Evolutionary conservation across 441 rosid genomes (phyloP).

Genomic region (Erodium texanum): DNA sequence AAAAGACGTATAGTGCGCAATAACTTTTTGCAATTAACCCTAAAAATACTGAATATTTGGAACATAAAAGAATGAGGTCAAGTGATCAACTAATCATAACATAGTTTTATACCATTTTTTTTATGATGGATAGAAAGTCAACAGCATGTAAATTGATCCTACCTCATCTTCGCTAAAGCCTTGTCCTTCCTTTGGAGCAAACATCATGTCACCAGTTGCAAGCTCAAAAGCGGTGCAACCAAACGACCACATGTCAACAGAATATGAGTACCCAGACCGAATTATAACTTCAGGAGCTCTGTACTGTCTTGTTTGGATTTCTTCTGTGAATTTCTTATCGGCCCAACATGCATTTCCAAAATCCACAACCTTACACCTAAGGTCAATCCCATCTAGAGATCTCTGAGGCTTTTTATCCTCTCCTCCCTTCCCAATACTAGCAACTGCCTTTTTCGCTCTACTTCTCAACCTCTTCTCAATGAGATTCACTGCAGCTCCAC

Average conservation of each 20-base stretch:
- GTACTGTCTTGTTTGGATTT: constrained; percentile 70
- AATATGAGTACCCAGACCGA: constrained; percentile 54
- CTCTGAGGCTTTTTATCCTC: constrained; percentile 30
- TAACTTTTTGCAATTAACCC: too few species aligned
- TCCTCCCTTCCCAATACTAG: constrained; percentile 29
- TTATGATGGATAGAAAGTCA: background rate
- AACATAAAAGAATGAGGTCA: too few species aligned
- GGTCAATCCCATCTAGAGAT: constrained; percentile 35
- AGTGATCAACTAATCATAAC: too few species aligned
- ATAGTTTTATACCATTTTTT: background rate
- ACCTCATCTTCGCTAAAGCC: constrained; percentile 68
- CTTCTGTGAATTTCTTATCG: constrained; percentile 60
- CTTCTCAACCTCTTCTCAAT: constrained; percentile 53
- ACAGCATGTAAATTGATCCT: background rate
- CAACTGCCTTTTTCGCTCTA: constrained; percentile 58
- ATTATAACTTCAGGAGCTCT: constrained; percentile 66
- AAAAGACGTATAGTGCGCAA: too few species aligned
- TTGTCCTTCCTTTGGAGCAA: constrained; percentile 69
- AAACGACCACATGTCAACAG: constrained; percentile 68
- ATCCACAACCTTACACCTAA: constrained; percentile 59
- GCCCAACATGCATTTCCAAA: constrained; percentile 84
- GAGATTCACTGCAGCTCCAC: constrained; percentile 49
- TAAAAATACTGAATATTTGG: too few species aligned
- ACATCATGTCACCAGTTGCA: constrained; percentile 59
- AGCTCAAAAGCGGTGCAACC: constrained; percentile 70